A percentile compares a stretch with the other conserved stretches of the same genome.
These are phyloP conservation scores for Fusarium humuli DNA, from an alignment of 2,329 filamentous ascomycete species.

Conservation along the genomic window DNA sequence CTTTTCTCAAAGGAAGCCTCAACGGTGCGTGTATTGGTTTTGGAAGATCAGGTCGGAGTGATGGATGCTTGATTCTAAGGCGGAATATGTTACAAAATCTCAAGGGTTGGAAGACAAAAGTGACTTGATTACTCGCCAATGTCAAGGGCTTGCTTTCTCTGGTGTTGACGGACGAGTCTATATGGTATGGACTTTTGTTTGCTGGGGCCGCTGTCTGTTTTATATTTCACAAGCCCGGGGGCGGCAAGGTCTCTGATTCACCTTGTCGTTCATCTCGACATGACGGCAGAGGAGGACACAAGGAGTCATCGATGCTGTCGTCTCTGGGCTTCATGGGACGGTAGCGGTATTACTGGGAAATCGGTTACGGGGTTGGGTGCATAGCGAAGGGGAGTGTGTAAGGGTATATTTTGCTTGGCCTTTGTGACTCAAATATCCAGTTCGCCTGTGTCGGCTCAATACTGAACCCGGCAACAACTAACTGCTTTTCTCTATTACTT, in stretches of 20 bases:
- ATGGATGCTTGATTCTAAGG: conserved; percentile 54
- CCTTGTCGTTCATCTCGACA: conserved; percentile 9
- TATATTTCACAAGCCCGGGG: conserved; percentile 51
- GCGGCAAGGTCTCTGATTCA: conserved; percentile 12
- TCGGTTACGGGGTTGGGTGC: conserved; percentile 55
- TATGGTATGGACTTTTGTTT: conserved; percentile 50
- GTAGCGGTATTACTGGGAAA: conserved; percentile 57
- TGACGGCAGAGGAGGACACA: background rate
- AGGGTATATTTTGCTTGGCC: conserved; percentile 53
- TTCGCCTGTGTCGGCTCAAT: conserved; percentile 46
- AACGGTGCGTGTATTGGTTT: conserved; percentile 52
- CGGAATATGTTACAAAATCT: conserved; percentile 51
- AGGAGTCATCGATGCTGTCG: conserved; percentile 5
- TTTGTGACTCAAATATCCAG: conserved; percentile 51
- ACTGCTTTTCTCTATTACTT: conserved; percentile 42
- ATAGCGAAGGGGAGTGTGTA: conserved; percentile 60
- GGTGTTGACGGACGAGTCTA: conserved; percentile 49
- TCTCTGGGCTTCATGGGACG: conserved; percentile 37
- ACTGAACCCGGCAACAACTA: conserved; percentile 34
- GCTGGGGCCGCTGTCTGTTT: conserved; percentile 47
- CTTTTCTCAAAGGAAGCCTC: conserved; percentile 55
- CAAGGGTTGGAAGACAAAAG: conserved; percentile 57
- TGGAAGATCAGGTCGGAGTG: conserved; percentile 55
- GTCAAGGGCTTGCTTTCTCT: conserved; percentile 48
- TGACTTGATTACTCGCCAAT: conserved; percentile 50